A percentile compares a stretch with the other conserved stretches of the same genome.
Evolutionary conservation across 805 yeast species (phyloP).

Genomic region (Yarrowia osloensis): DNA sequence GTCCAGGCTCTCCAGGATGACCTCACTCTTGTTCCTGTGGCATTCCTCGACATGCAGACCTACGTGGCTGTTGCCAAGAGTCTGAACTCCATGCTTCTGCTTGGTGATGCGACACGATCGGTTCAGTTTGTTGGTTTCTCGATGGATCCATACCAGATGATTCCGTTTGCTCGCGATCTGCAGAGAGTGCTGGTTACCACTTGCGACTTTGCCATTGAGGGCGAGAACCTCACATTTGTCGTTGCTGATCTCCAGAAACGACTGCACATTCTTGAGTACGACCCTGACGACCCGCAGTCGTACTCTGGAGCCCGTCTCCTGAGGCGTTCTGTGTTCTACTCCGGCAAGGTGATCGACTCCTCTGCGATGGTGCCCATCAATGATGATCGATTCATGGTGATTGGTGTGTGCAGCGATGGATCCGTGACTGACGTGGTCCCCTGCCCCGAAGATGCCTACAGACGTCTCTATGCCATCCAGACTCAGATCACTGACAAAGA

Average conservation of each 20-base stretch:
- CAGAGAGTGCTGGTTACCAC: constrained; percentile 61
- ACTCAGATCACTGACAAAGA: constrained; percentile 84
- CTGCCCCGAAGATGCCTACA: constrained; percentile 68
- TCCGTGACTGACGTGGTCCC: constrained; percentile 74
- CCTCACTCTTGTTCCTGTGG: constrained; percentile 86
- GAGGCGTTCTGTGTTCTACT: constrained; percentile 67
- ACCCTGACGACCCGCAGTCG: constrained; percentile 88
- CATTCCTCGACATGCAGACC: constrained; percentile 84
- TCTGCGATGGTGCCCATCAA: constrained; percentile 39
- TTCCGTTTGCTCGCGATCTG: constrained; percentile 73
- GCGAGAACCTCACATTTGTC: constrained; percentile 65
- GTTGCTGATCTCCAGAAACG: constrained; percentile 68
- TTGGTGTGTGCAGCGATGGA: constrained; percentile 81
- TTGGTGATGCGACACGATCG: constrained; percentile 80
- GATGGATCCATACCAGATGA: constrained; percentile 90
- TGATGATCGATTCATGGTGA: constrained; percentile 45
- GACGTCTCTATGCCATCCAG: constrained; percentile 80
- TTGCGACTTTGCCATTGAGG: constrained; percentile 74
- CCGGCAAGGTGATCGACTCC: constrained; percentile 52
- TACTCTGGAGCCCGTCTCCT: constrained; percentile 75
- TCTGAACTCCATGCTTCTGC: constrained; percentile 74
- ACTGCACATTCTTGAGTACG: constrained; percentile 76
- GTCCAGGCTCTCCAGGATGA: constrained; percentile 85
- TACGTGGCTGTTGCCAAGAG: constrained; percentile 78
- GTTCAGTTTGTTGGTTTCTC: constrained; percentile 85